phyloP scores from a whole-genome alignment of 176 grass and related monocot species.

The Oryza brachyantha region DNA sequence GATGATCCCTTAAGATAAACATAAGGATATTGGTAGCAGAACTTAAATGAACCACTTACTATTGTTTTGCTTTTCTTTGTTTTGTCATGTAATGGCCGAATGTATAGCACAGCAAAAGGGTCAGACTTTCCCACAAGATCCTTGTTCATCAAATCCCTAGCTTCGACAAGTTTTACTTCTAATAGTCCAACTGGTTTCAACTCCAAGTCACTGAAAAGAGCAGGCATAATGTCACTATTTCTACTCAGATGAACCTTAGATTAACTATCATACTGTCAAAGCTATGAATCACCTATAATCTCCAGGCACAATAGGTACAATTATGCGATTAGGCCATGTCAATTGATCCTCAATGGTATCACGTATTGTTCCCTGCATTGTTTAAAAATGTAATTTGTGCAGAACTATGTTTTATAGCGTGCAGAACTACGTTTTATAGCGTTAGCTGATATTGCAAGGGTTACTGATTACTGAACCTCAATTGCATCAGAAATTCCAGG shows the following conservation, averaged over 20 bases:
- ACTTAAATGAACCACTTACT: conserved; percentile 57
- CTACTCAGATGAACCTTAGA: background rate
- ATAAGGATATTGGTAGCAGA: background rate
- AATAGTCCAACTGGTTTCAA: conserved; percentile 88
- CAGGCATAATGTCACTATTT: conserved; percentile 16
- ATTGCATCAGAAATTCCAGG: conserved; percentile 99
- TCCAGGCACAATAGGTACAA: conserved; percentile 91
- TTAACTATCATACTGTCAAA: conserved; percentile 19
- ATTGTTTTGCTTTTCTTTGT: conserved; percentile 95
- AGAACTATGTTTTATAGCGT: conserved; percentile 8
- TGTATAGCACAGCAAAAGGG: conserved; percentile 75
- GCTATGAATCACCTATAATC: conserved; percentile 72
- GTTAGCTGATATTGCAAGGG: conserved; percentile 3
- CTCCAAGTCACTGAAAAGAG: conserved; percentile 79
- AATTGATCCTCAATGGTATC: conserved; percentile 92
- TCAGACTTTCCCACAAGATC: conserved; percentile 96
- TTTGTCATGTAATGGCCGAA: conserved; percentile 83
- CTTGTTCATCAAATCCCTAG: conserved; percentile 83
- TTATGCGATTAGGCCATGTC: conserved; percentile 90
- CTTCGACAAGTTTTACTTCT: conserved; percentile 98
- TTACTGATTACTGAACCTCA: conserved; percentile 53
- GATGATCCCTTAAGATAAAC: background rate
- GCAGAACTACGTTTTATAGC: conserved; percentile 1
- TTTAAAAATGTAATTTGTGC: conserved; percentile 19
- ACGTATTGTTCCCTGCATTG: conserved; percentile 70